Base-by-base conservation (phyloP, 495 filamentous ascomycete genomes). In the Podospora pseudopauciseta region DNA sequence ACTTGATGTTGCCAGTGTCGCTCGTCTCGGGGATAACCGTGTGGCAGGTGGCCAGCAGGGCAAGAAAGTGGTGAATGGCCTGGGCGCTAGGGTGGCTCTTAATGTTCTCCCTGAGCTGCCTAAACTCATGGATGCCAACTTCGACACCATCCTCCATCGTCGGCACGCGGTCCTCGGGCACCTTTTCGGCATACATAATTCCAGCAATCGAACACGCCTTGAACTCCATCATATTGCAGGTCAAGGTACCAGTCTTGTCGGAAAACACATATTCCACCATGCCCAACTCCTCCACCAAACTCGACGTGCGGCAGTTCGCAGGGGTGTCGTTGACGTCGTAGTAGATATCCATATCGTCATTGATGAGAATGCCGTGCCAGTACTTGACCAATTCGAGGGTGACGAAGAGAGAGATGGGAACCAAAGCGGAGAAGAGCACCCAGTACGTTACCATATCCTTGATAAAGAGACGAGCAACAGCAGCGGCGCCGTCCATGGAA, bases 251-350 rank as follows among this genome's bases (percentile, higher is more conserved):
- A 6, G 96, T 99, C 82, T 99, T 99, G 80, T 99, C 96, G 2
- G 93, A 97, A 78, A 99, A 99, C 63, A 98, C 94, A 74, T 95
- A 99, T 73, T 97, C 95, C 67, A 99, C 95, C 84, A 98, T 96
- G 59, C 96, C 96, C 28, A 99, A 80, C 76, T 99, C 96, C 80
- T 99, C 96, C 11, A 99, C 96, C 71, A 99, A 83, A 72, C 92
- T 97, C 0, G 93, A 97, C 2, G 96, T 99, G 53, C 96, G 87
- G 79, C 96, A 99, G 67, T 93, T 94, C 0, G 95, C 93, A 20
- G 96, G 93, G 0, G 95, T 98, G 75, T 99, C 94, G 4, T 89
- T 97, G 73, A 91, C 91, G 70, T 96, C 92, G 76, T 98, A 95
- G 79, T 98, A 99, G 65, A 99, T 98, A 73, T 99, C 96, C 65